phyloP scores from a whole-genome alignment of 768 basidiomycete species.

The Termitomyces sp. region DNA sequence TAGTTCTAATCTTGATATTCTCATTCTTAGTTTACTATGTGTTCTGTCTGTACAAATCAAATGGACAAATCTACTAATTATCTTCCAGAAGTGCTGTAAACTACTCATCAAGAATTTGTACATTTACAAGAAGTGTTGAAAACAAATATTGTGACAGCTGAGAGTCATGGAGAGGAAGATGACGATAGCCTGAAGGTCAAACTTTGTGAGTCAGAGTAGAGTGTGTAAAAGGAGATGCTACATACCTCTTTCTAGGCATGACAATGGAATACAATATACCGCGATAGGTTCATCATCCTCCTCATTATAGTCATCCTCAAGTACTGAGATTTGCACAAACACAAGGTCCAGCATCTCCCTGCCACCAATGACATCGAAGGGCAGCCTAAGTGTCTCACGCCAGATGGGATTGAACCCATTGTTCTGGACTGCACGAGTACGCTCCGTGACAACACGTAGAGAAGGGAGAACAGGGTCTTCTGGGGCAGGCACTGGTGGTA shows the following conservation, averaged over 20 bases:
- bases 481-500: slow-evolving; percentile 24
- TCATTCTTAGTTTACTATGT: too few species aligned
- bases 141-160: slow-evolving; percentile 89
- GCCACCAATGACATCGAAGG: slow-evolving; percentile 70
- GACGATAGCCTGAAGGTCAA: slow-evolving; percentile 69
- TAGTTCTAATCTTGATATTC: too few species aligned
- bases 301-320: slow-evolving; percentile 54
- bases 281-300: slow-evolving; percentile 68
- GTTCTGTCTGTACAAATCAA: too few species aligned
- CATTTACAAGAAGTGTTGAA: slow-evolving; percentile 86
- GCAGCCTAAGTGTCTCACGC: slow-evolving; percentile 66
- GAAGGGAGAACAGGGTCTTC: slow-evolving; percentile 26
- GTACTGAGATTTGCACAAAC: slow-evolving; percentile 79
- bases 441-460: slow-evolving; percentile 47
- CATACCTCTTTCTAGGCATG: slow-evolving; percentile 69
- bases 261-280: slow-evolving; percentile 70
- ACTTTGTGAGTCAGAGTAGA: not conserved
- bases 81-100: too few species aligned
- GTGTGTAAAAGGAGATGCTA: slow-evolving; percentile 7
- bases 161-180: slow-evolving; percentile 86
- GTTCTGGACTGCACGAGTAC: slow-evolving; percentile 63
- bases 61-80: too few species aligned
- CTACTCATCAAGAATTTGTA: slow-evolving; percentile 40
- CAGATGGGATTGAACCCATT: slow-evolving; percentile 95
- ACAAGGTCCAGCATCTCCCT: slow-evolving; percentile 83